Evolutionary conservation across 176 grass and related monocot genomes (phyloP).

Genomic region (Metroxylon sagu): DNA sequence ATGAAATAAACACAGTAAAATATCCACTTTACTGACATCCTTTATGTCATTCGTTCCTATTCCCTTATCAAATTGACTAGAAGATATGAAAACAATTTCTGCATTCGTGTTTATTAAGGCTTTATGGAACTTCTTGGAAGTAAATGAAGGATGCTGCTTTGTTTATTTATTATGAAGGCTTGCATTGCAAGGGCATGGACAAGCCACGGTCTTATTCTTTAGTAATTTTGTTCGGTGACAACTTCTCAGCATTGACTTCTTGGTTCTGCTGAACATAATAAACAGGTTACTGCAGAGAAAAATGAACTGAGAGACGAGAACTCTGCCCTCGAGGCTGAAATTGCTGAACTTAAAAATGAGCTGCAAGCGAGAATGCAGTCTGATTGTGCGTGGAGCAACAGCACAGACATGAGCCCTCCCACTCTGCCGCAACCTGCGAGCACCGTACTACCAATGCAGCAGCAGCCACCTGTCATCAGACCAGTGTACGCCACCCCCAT

Average conservation of each 20-base stretch:
- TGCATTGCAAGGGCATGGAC: too few species aligned
- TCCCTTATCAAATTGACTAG: too few species aligned
- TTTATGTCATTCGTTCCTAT: too few species aligned
- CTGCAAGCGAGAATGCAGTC: constrained; percentile 11
- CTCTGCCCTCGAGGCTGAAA: constrained; percentile 32
- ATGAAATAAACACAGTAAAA: too few species aligned
- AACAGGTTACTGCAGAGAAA: constrained; percentile 63
- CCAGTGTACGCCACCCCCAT: constrained; percentile 18
- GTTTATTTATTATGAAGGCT: too few species aligned
- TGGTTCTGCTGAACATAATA: not conserved
- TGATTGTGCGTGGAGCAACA: constrained; percentile 19
- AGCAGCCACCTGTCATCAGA: constrained; percentile 14
- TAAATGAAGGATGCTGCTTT: too few species aligned
- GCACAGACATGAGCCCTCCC: not conserved
- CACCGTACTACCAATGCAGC: constrained; percentile 31
- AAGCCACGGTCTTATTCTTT: not conserved
- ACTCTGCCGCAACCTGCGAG: not conserved
- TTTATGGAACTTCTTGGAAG: too few species aligned
- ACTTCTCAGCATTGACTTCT: too few species aligned
- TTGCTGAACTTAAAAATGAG: constrained; percentile 48
- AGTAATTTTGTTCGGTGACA: too few species aligned
- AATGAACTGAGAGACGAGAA: constrained; percentile 79
- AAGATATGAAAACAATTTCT: too few species aligned
- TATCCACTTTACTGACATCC: too few species aligned
- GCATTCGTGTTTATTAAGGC: too few species aligned